Evolutionary conservation across 495 filamentous ascomycete genomes (phyloP), one percentile per base, ranked within the genome.

Genomic region (Penicillium roqueforti): DNA sequence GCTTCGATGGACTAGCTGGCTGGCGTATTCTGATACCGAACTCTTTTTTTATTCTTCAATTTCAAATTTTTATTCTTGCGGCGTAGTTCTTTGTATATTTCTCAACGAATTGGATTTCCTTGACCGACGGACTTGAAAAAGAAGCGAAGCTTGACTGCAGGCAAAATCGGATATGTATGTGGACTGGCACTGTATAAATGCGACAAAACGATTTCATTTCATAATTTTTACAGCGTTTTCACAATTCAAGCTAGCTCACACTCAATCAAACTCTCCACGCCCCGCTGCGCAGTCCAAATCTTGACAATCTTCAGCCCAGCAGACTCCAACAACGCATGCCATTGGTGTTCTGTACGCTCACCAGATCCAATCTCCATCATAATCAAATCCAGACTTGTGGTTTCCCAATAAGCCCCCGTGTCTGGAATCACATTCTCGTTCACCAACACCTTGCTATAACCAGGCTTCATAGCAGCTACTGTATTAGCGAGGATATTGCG

Each of bases 351-450:
- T 1, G 69, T 76, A 8, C 70, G 67, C 51, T 75, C 74, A 23
- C 46, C 51, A 6, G 65, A 62, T 4, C 63, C 63, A 44, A 71
- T 58, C 29, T 59, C 53, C 70, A 73, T 70, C 68, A 76, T 73
- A 26, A 69, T 63, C 25, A 72, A 40, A 47, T 76, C 71, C 26
- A 74, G 44, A 34, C 54, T 57, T 1, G 68, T 76, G 10, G 62
- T 65, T 50, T 68, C 62, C 69, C 69, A 72, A 51, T 71, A 65
- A 10, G 72, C 68, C n/a, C 57, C 58, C 0, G 60, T 68, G 5
- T 61, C 61, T 0, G 71, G 67, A 11, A 77, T 65, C 11, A 76
- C 66, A 43, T 73, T 68, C 58, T 79, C 78, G 39, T 77, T 74
- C 52, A 81, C 69, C 16, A 81, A 52, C 0, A 79, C 14, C 57